Percentiles rank a stretch among this genome's conserved stretches.
Conservation (phyloP, 73 alveolate genomes). For the Paramecium biaurelia region DNA sequence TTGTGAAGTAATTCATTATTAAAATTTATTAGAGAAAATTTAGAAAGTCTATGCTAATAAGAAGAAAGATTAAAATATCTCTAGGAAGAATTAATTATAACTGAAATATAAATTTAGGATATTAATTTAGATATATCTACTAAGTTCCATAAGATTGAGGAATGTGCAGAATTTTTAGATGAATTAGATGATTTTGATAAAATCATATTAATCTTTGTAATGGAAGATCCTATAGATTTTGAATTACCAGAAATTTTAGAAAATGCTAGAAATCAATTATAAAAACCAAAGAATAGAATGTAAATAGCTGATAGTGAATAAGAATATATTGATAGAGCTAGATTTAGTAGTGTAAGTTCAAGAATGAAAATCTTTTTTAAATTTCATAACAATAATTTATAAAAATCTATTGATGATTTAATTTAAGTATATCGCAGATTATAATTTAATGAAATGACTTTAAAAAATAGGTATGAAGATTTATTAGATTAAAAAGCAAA, state of each 20-base stretch:
- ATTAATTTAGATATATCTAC: neutral
- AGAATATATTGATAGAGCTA: slow-evolving; percentile 50
- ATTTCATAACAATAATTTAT: neutral
- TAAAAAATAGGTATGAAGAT: slow-evolving; percentile 30
- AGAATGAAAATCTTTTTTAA: slow-evolving; percentile 39
- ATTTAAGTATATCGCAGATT: slow-evolving; percentile 13
- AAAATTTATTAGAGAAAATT: neutral
- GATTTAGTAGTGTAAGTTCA: slow-evolving; percentile 45
- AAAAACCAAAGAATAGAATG: slow-evolving; percentile 2
- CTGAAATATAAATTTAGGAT: neutral
- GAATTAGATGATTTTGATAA: slow-evolving; percentile 54
- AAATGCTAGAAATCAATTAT: neutral
- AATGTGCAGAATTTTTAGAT: slow-evolving; percentile 46
- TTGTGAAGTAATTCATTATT: neutral
- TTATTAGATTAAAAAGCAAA: slow-evolving; percentile 22
- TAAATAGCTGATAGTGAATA: neutral
- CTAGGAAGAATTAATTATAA: neutral
- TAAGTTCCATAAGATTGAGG: slow-evolving; percentile 38
- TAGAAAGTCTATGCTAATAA: neutral
- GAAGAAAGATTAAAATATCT: neutral
- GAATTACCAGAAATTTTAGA: slow-evolving; percentile 21
- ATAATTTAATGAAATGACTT: slow-evolving; percentile 16
- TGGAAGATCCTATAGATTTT: neutral
- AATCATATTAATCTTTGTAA: neutral
- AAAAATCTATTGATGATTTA: neutral